phyloP scores from a whole-genome alignment of 2,329 filamentous ascomycete species.

The Pezicula rhizophila region DNA sequence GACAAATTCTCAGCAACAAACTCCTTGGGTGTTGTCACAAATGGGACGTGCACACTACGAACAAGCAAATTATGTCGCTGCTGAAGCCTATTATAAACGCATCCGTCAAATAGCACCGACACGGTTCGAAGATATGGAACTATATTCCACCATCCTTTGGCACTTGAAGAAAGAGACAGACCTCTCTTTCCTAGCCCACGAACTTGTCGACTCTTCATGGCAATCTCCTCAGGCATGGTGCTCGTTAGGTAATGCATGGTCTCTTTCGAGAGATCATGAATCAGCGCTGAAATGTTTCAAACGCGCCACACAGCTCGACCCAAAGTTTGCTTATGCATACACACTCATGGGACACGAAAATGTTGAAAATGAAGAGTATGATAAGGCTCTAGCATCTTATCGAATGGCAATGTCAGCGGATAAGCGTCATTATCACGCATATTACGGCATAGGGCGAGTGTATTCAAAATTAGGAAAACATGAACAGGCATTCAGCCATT shows the following conservation, averaged over 20 bases:
- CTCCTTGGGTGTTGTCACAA: slow-evolving; percentile 87
- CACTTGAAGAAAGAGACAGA: slow-evolving; percentile 89
- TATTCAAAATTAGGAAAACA: slow-evolving; percentile 88
- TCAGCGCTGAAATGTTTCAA: slow-evolving; percentile 93
- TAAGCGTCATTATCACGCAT: slow-evolving; percentile 92
- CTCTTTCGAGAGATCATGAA: slow-evolving; percentile 85
- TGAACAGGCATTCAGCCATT: slow-evolving; percentile 87
- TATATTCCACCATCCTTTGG: slow-evolving; percentile 99
- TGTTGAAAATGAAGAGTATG: slow-evolving; percentile 92
- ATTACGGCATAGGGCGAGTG: slow-evolving; percentile 80
- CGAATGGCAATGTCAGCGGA: slow-evolving; percentile 81
- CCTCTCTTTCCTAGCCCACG: slow-evolving; percentile 85
- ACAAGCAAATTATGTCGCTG: slow-evolving; percentile 76
- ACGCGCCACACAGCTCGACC: slow-evolving; percentile 82
- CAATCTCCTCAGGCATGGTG: slow-evolving; percentile 95
- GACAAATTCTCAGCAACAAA: slow-evolving; percentile 72
- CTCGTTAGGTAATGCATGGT: slow-evolving; percentile 90
- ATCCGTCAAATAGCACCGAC: slow-evolving; percentile 76
- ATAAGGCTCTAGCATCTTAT: slow-evolving; percentile 86
- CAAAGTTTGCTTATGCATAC: slow-evolving; percentile 90
- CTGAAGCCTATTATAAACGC: slow-evolving; percentile 78
- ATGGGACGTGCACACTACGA: slow-evolving; percentile 90
- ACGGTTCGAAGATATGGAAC: slow-evolving; percentile 89
- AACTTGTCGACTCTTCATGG: slow-evolving; percentile 80
- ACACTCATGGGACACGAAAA: slow-evolving; percentile 95